A percentile compares a stretch with the other conserved stretches of the same genome.
These are phyloP conservation scores for Trichoderma orchidacearum DNA, from an alignment of 495 filamentous ascomycete genomes.

Conservation along the genomic window DNA sequence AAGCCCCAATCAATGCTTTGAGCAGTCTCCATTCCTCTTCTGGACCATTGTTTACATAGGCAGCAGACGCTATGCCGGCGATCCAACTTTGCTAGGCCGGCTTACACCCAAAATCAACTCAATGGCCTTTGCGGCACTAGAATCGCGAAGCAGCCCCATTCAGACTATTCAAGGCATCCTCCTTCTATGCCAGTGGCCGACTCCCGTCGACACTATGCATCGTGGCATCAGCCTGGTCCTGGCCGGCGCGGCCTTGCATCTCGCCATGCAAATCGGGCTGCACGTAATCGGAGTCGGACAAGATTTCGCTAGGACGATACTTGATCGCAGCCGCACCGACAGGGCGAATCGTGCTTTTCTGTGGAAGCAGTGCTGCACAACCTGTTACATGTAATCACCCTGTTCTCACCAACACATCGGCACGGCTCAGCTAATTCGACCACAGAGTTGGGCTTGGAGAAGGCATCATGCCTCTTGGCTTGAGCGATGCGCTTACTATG, in stretches of 20 bases:
- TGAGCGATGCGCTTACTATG: constrained; percentile 16
- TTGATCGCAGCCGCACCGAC: constrained; percentile 20
- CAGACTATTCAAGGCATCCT: constrained; percentile 34
- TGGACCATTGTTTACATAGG: constrained; percentile 30
- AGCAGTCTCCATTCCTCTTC: constrained; percentile 34
- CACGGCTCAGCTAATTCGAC: background rate
- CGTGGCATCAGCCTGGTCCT: constrained; percentile 28
- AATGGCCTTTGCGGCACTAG: constrained; percentile 29
- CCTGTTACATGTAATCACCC: constrained; percentile 7
- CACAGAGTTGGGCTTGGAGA: constrained; percentile 21
- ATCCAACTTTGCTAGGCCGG: constrained; percentile 28
- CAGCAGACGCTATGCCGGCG: constrained; percentile 14
- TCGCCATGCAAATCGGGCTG: constrained; percentile 36
- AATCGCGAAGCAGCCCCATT: constrained; percentile 23
- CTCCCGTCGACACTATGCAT: constrained; percentile 28
- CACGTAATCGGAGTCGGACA: constrained; percentile 35
- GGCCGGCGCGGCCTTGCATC: constrained; percentile 26
- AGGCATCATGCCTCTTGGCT: constrained; percentile 17
- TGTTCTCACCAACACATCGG: background rate
- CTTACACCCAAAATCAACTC: constrained; percentile 26
- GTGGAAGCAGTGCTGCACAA: constrained; percentile 25
- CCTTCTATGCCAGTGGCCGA: constrained; percentile 35
- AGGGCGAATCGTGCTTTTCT: constrained; percentile 25
- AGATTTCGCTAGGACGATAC: constrained; percentile 25
- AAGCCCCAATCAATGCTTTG: constrained; percentile 28